phyloP scores from a whole-genome alignment of 176 grass and related monocot genomes.

The Guadua angustifolia region DNA sequence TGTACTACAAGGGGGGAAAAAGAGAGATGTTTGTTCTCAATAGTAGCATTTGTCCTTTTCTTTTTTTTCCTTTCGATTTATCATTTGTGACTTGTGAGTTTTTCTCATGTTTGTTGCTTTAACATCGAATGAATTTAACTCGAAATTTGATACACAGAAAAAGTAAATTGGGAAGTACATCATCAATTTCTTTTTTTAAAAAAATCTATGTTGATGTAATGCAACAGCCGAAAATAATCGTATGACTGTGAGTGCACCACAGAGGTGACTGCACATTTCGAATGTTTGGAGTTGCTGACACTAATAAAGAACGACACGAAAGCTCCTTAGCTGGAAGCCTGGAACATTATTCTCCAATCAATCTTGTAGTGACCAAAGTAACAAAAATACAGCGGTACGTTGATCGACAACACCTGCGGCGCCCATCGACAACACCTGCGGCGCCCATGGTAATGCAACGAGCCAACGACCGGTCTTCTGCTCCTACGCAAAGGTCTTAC shows the following conservation, averaged over 20 bases:
- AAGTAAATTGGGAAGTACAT: no score
- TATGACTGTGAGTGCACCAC: no score
- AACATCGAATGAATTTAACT: no score
- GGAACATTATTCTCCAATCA: background rate
- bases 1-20: no score
- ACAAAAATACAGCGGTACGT: background rate
- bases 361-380: background rate
- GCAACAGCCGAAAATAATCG: background rate
- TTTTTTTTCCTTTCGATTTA: no score
- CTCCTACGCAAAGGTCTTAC: background rate
- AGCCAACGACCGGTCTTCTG: background rate
- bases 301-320: constrained; percentile 9
- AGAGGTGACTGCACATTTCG: no score
- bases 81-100: no score
- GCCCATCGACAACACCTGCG: constrained; percentile 15
- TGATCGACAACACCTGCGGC: background rate
- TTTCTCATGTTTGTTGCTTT: no score
- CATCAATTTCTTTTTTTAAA: no score
- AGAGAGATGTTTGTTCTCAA: no score
- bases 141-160: no score
- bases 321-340: background rate
- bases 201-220: background rate
- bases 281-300: background rate
- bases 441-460: constrained; percentile 37
- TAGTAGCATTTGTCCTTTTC: no score